Base-by-base conservation (phyloP, 352 stramenopile species). In the Pythium sp. region DNA sequence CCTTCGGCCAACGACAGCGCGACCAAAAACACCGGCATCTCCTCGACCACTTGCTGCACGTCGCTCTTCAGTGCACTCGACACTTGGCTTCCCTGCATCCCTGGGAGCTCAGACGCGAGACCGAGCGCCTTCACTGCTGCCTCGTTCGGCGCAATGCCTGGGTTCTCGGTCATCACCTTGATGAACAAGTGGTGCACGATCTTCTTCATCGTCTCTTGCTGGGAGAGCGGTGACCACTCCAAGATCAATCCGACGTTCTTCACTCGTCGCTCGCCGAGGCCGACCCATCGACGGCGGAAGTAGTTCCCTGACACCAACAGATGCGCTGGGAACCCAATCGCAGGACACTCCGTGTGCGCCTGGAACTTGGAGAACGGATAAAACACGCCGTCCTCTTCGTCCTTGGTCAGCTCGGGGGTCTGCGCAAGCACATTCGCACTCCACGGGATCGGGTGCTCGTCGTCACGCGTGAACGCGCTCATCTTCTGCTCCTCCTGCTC, bases 1-100 rank as follows among this genome's bases (percentile, higher is more conserved):
- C 97, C 98, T 76, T 99, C 98, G 14, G 95, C 93, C 53, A 99
- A 83, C 12, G 96, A 99, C 49, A 99, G 76, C 2, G 93, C 97
- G 41, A 98, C 96, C 58, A 99, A 91, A 71, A 94, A 98, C 26
- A 93, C 84, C 0, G 87, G 82, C 43, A 82, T 71, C 0, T 67
- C 70, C 26, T 76, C 75, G 0, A 78, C 78, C 15, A 75, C 58
- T 12, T 47, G 43, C 24, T 72, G 49, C 8, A 92, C 86, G 2
- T 83, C 79, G 54, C 68, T 62, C 51, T 86, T 87, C 4, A 93
- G 51, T 4, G 66, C 62, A 5, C 47, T 32, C 3, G 67, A 54
- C 3, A 86, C 72, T 0, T 77, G 68, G 49, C 63, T 41, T 5
- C 62, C 70, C 6, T 72, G 51, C 46, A 77, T 54, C 4, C 47